Evolutionary conservation across 345 rosid genomes (phyloP).

Genomic region (Orychophragmus violaceus): DNA sequence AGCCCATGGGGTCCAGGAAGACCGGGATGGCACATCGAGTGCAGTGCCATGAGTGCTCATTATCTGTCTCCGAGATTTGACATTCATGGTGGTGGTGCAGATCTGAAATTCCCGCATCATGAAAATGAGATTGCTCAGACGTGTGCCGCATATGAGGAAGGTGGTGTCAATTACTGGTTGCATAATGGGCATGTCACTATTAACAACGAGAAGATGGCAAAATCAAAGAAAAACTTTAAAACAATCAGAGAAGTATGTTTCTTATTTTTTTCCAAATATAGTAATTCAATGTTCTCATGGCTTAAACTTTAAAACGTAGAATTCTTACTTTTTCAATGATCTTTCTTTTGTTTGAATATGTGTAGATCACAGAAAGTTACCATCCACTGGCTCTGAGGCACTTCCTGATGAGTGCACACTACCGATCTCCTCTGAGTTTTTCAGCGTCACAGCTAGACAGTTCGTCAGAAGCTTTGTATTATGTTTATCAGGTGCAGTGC

Average conservation of each 20-base stretch:
- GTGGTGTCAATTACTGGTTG: slow-evolving; percentile 67
- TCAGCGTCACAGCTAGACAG: slow-evolving; percentile 56
- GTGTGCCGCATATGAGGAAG: slow-evolving; percentile 57
- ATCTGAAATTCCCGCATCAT: slow-evolving; percentile 75
- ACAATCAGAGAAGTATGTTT: slow-evolving; percentile 58
- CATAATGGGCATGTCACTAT: slow-evolving; percentile 93
- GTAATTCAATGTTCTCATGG: background rate
- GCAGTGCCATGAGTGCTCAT: slow-evolving; percentile 95
- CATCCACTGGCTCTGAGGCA: slow-evolving; percentile 81
- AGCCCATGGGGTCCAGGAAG: slow-evolving; percentile 94
- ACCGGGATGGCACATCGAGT: slow-evolving; percentile 98
- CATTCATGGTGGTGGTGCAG: slow-evolving; percentile 85
- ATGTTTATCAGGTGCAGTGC: slow-evolving; percentile 70
- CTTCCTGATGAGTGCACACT: slow-evolving; percentile 79
- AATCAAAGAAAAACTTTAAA: slow-evolving; percentile 63
- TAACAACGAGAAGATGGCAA: slow-evolving; percentile 80
- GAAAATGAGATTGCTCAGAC: slow-evolving; percentile 94
- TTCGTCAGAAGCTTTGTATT: slow-evolving; percentile 65
- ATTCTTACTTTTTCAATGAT: background rate
- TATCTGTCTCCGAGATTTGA: slow-evolving; percentile 64
- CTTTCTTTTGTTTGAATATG: background rate
- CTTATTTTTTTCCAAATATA: background rate
- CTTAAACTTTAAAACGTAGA: background rate
- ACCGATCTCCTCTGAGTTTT: slow-evolving; percentile 79
- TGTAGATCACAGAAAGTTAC: slow-evolving; percentile 59